A percentile compares a stretch with the other conserved stretches of the same genome.
Conservation (phyloP, 2,329 filamentous ascomycete genomes). For the Colletotrichum orchidophilum region DNA sequence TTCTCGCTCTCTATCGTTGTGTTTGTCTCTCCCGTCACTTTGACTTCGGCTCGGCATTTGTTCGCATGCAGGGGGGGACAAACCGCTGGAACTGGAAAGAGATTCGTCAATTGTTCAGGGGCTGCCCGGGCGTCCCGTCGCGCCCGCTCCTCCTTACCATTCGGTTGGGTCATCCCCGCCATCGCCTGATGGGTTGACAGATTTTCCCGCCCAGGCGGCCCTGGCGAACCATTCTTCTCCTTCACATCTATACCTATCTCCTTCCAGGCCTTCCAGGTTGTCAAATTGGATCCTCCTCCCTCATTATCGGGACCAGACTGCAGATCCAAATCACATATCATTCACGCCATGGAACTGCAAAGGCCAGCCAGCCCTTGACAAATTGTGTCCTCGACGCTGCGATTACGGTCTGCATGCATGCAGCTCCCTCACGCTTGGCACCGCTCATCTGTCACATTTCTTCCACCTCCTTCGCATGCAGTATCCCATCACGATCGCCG, state of each 20-base stretch:
- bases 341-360: not conserved
- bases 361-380: not conserved
- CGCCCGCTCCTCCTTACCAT: conserved; percentile 23
- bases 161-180: conserved; percentile 10
- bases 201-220: not conserved
- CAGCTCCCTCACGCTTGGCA: not conserved
- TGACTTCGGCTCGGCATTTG: not conserved
- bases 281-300: not conserved
- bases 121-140: conserved; percentile 6
- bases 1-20: not conserved
- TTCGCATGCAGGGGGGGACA: not conserved
- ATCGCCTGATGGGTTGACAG: not conserved
- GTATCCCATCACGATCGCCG: not conserved
- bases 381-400: not conserved
- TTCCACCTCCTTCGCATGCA: not conserved
- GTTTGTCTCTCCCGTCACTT: not conserved
- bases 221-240: not conserved
- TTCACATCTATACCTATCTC: no score
- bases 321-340: not conserved
- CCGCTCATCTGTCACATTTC: not conserved
- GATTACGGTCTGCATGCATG: not conserved
- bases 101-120: not conserved
- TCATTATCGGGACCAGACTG: not conserved
- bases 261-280: not conserved
- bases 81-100: not conserved